Evolutionary conservation across 1,284 basidiomycete genomes (phyloP), one percentile per base, ranked within the genome.

Genomic region (Agaricales sp.): DNA sequence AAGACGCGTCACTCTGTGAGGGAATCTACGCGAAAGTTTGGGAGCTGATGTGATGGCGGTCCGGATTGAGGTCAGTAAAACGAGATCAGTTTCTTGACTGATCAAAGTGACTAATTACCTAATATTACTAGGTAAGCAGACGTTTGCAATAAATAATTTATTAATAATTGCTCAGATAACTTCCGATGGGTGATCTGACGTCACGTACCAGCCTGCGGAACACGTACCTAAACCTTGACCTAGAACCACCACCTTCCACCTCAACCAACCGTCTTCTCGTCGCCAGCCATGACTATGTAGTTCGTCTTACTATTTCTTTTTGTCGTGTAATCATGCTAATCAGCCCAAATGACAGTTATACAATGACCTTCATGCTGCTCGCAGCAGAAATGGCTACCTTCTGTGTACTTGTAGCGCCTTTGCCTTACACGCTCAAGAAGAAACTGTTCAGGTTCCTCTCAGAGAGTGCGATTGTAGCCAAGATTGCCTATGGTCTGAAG

Each of bases 401-500:
- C 67, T 82, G 81, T 56, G 30, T 85, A 49, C 73, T 90, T 48
- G 82, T 89, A 20, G 70, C 82, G 8, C 90, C 90, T 3, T 68
- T 93, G 3, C 90, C 90, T 0, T 83, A 87, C 62, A 66, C 68
- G n/a, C 58, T 87, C 55, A 77, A 83, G 53, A 87, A 83, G 65
- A 70, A 69, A 4, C 65, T 93, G 47, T 90, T 92, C 62, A 71
- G 67, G 16, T 92, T 92, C 69, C 74, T 92, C 20, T 81, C 83
- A 0, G 78, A 80, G 54, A 87, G 77, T 50, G 68, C 74, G 43
- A 61, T 82, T 49, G 67, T 88, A 43, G 84, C 83, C 11, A 89
- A 88, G 59, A 51, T 90, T 50, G 82, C 85, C 0, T 90, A 90
- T 60, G 86, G 68, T 49, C 75, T 91, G 57, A 96, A 96, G 64